These are phyloP conservation scores for Erodium texanum DNA, from an alignment of 441 rosid genomes.

Conservation along the genomic window DNA sequence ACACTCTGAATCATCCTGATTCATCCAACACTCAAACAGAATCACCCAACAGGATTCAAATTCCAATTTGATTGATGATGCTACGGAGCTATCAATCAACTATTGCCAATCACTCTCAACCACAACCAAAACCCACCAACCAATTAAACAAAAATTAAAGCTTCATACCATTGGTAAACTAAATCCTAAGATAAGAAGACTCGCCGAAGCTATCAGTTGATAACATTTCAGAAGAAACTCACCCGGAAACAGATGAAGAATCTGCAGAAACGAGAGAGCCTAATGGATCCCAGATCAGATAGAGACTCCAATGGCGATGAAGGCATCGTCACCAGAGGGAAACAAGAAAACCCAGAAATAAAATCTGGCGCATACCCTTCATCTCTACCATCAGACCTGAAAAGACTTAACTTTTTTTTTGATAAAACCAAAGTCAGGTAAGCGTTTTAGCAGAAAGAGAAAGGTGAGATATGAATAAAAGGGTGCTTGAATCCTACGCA, in stretches of 20 bases:
- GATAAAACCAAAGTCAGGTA: slow-evolving; percentile 10
- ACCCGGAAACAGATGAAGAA: slow-evolving; percentile 26
- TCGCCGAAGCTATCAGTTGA: not conserved
- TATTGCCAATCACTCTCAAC: not conserved
- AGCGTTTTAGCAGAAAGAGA: not conserved
- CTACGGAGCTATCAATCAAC: not conserved
- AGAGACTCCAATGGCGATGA: slow-evolving; percentile 28
- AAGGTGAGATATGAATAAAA: not conserved
- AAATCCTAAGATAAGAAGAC: not conserved
- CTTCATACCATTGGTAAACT: not conserved
- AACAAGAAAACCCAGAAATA: not conserved
- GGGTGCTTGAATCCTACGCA: slow-evolving; percentile 15
- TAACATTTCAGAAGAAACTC: slow-evolving; percentile 21
- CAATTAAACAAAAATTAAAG: not conserved
- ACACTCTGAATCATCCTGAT: not conserved
- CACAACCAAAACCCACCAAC: not conserved
- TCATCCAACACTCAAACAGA: not conserved
- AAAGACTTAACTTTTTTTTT: not conserved
- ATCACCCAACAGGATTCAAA: not conserved
- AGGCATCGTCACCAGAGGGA: not conserved
- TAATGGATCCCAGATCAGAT: slow-evolving; percentile 43
- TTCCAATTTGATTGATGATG: not conserved
- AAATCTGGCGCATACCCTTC: not conserved
- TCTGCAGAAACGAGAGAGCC: slow-evolving; percentile 9
- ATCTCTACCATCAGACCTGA: not conserved